These are phyloP conservation scores for Thinopyrum elongatum DNA, from an alignment of 176 grass and related monocot genomes.

Conservation along the genomic window DNA sequence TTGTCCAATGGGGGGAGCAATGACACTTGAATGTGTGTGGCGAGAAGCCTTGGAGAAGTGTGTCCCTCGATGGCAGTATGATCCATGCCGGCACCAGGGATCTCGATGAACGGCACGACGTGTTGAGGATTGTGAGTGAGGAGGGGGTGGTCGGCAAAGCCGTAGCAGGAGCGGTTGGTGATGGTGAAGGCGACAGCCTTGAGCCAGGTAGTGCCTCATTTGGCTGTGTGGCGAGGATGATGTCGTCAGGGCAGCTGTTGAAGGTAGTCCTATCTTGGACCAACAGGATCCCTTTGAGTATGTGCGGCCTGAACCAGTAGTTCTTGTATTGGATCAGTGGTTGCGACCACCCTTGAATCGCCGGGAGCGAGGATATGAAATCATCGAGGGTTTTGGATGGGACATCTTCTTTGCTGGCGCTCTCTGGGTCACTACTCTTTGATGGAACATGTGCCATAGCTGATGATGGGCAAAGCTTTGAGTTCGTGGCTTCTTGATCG, in stretches of 20 bases:
- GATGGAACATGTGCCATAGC: neutral
- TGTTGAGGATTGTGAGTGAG: neutral
- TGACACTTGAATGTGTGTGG: neutral
- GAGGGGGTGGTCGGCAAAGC: neutral
- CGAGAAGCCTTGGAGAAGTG: neutral
- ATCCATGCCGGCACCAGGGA: neutral
- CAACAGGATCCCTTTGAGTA: too few relatives aligned
- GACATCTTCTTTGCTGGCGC: neutral
- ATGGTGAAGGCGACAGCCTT: neutral
- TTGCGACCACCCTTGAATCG: neutral
- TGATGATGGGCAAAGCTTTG: neutral
- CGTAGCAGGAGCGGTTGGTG: neutral
- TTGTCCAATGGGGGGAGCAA: neutral
- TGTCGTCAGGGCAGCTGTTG: neutral
- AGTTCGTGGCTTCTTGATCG: neutral
- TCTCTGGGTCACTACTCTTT: neutral
- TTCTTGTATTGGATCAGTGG: neutral
- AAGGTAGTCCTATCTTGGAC: neutral
- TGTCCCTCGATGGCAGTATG: neutral
- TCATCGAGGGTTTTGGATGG: neutral
- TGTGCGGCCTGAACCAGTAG: neutral
- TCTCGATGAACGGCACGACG: neutral
- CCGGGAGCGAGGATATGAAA: neutral
- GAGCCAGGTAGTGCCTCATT: neutral
- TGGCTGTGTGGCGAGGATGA: neutral